phyloP scores from a whole-genome alignment of 345 rosid species.

The Stellera chamaejasme region DNA sequence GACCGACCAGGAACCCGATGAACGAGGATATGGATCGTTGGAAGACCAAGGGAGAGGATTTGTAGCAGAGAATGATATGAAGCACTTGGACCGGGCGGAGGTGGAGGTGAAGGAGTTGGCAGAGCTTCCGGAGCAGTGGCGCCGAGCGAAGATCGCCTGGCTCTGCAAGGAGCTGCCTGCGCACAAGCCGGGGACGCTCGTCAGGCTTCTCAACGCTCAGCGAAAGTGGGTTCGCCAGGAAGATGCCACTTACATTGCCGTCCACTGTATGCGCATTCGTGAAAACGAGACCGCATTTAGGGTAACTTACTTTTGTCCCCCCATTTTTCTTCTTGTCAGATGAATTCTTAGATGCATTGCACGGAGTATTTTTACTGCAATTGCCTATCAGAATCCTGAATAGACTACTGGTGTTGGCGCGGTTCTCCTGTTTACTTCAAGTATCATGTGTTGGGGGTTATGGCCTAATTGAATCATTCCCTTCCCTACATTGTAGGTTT shows the following conservation, averaged over 20 bases:
- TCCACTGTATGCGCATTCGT: constrained; percentile 74
- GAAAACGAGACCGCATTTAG: constrained; percentile 72
- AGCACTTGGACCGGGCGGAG: constrained; percentile 27
- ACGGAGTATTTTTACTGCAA: neutral
- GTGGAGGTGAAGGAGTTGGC: constrained; percentile 59
- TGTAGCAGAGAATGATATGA: constrained; percentile 29
- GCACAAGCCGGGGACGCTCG: constrained; percentile 58
- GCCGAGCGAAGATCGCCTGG: constrained; percentile 85
- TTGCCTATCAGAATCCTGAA: neutral
- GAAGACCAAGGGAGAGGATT: constrained; percentile 10
- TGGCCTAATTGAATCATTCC: neutral
- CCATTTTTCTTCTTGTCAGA: neutral
- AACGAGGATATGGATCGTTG: neutral
- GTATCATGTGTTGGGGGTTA: no score
- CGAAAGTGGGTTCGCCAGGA: constrained; percentile 87
- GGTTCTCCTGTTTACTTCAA: no score
- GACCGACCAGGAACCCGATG: neutral
- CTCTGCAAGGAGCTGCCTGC: constrained; percentile 79
- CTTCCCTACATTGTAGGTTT: constrained; percentile 51
- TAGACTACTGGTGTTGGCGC: neutral
- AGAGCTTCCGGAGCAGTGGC: constrained; percentile 83
- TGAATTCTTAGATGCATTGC: no score
- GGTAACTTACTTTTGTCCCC: no score
- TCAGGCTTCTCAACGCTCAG: constrained; percentile 65
- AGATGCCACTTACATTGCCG: constrained; percentile 61